phyloP scores from a whole-genome alignment of 2,329 filamentous ascomycete species.

The Xylariaceae sp. region DNA sequence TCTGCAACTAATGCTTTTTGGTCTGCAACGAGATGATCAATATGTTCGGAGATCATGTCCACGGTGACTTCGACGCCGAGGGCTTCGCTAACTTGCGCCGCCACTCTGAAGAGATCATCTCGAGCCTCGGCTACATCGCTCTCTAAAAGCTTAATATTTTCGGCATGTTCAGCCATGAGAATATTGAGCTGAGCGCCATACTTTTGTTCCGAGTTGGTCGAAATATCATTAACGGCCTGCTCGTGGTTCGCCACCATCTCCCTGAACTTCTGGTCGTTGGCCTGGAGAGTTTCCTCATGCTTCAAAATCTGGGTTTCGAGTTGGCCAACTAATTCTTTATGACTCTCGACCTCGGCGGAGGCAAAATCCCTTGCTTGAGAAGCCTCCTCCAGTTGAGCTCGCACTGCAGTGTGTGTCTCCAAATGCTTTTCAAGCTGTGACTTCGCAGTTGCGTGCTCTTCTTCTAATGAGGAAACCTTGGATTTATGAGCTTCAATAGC shows the following conservation, averaged over 20 bases:
- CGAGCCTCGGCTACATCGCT: constrained; percentile 61
- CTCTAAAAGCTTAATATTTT: constrained; percentile 53
- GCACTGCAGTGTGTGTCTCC: constrained; percentile 62
- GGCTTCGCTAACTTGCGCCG: constrained; percentile 58
- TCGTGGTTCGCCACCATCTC: constrained; percentile 48
- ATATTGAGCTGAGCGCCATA: constrained; percentile 55
- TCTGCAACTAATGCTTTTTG: constrained; percentile 58
- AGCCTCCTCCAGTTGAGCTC: constrained; percentile 64
- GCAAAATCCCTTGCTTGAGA: constrained; percentile 55
- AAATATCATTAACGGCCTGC: constrained; percentile 47
- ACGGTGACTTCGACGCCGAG: constrained; percentile 61
- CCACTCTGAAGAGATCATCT: constrained; percentile 61
- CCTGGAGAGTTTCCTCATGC: constrained; percentile 55
- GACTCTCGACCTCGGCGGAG: constrained; percentile 40
- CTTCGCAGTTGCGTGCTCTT: constrained; percentile 79
- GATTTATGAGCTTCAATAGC: constrained; percentile 53
- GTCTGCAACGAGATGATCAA: constrained; percentile 52
- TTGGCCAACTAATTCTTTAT: constrained; percentile 46
- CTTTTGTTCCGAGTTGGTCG: constrained; percentile 47
- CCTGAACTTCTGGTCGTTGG: constrained; percentile 49
- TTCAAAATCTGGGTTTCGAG: constrained; percentile 57
- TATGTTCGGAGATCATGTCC: constrained; percentile 62
- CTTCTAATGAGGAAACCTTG: constrained; percentile 59
- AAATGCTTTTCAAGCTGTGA: constrained; percentile 71
- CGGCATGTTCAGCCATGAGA: constrained; percentile 58